A percentile compares a stretch with the other conserved stretches of the same genome.
phyloP scores from a whole-genome alignment of 2,329 filamentous ascomycete species.

The Dothideomycetes sp. region DNA sequence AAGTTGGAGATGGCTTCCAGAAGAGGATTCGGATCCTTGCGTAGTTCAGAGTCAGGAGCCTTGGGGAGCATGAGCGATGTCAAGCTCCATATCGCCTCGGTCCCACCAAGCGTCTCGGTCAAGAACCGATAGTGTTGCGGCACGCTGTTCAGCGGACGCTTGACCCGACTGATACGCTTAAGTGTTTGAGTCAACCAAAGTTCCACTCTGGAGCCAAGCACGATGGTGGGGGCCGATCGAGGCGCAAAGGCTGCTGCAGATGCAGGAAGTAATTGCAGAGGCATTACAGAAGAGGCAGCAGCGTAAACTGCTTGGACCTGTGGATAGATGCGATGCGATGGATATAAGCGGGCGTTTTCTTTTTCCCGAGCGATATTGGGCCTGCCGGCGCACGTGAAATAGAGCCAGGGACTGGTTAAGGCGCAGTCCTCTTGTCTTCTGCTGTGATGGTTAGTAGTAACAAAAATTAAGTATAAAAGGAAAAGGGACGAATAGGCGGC shows the following conservation, averaged over 20 bases:
- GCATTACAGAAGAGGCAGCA: conserved; percentile 49
- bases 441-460: conserved; percentile 9
- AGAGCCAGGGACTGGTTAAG: too few relatives aligned
- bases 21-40: conserved; percentile 70
- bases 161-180: conserved; percentile 93
- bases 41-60: conserved; percentile 74
- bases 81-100: conserved; percentile 89
- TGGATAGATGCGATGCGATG: conserved; percentile 14
- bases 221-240: conserved; percentile 86
- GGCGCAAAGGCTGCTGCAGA: conserved; percentile 95
- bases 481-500: conserved; percentile 3
- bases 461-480: conserved; percentile 1
- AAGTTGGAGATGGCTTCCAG: conserved; percentile 87
- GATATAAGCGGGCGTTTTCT: conserved; percentile 4
- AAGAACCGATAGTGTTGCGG: conserved; percentile 92
- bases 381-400: background rate
- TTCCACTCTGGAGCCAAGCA: conserved; percentile 84
- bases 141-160: conserved; percentile 94
- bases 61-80: conserved; percentile 89
- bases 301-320: background rate
- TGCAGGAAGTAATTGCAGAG: conserved; percentile 83
- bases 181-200: conserved; percentile 94
- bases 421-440: background rate
- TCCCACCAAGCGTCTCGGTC: conserved; percentile 82
- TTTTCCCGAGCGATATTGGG: conserved; percentile 7